phyloP scores from a whole-genome alignment of 345 rosid species.

The Aethionema arabicum region DNA sequence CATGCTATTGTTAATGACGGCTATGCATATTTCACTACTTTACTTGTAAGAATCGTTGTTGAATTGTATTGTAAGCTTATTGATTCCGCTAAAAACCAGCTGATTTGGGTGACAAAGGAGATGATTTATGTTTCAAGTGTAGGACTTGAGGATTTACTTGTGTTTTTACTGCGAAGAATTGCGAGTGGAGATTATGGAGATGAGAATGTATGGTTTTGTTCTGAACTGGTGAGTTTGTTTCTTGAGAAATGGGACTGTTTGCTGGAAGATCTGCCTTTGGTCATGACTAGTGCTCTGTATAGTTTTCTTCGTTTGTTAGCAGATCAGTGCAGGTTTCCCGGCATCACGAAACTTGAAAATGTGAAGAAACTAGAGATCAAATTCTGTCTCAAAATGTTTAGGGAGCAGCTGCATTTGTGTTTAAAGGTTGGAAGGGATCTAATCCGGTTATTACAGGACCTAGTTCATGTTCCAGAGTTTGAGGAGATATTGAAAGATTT shows the following conservation, averaged over 20 bases:
- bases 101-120: conserved; percentile 63
- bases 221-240: conserved; percentile 55
- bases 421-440: conserved; percentile 79
- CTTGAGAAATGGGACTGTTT: conserved; percentile 52
- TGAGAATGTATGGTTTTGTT: conserved; percentile 74
- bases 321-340: conserved; percentile 59
- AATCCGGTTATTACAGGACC: conserved; percentile 64
- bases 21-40: conserved; percentile 53
- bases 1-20: conserved; percentile 76
- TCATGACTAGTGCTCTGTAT: conserved; percentile 63
- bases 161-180: conserved; percentile 56
- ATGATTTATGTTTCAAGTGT: conserved; percentile 64
- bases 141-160: conserved; percentile 53
- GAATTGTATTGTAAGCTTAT: conserved; percentile 60
- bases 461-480: conserved; percentile 69
- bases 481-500: conserved; percentile 63
- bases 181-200: conserved; percentile 71
- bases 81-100: conserved; percentile 53
- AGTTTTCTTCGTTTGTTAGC: conserved; percentile 63
- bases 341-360: conserved; percentile 37
- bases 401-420: conserved; percentile 56
- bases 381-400: conserved; percentile 76
- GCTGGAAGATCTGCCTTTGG: conserved; percentile 53
- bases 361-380: conserved; percentile 60
- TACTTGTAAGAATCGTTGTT: conserved; percentile 43